Conservation (phyloP, 2,329 filamentous ascomycete genomes). For the Parastagonospora nodorum region DNA sequence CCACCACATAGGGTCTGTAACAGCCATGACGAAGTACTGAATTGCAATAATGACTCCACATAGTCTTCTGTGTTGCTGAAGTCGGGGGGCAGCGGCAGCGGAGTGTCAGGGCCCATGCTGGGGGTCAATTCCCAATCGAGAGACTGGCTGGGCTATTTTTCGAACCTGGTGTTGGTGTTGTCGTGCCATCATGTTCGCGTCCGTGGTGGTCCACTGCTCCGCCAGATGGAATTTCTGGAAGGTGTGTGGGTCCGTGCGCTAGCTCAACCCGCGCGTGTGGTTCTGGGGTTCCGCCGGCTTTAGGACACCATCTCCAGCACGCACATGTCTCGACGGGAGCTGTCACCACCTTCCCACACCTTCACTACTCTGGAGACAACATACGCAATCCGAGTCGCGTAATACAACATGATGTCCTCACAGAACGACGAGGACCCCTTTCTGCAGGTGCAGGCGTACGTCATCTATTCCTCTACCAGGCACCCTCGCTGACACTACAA, state of each 20-base stretch:
- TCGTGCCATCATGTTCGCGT: constrained; percentile 12
- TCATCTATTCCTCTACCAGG: constrained; percentile 6
- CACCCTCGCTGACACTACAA: constrained; percentile 26
- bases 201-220: constrained; percentile 15
- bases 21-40: constrained; percentile 73
- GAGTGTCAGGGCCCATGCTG: constrained; percentile 54
- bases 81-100: constrained; percentile 71
- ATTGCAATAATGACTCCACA: constrained; percentile 75
- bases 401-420: constrained; percentile 43
- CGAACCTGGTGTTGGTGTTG: constrained; percentile 1
- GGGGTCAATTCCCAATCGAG: not conserved
- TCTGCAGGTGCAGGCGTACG: constrained; percentile 55
- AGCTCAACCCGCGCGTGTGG: constrained; percentile 4
- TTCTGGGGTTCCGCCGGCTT: constrained; percentile 9
- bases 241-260: constrained; percentile 14
- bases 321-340: not conserved
- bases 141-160: not conserved
- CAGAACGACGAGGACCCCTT: constrained; percentile 54
- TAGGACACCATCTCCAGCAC: constrained; percentile 10
- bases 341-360: not conserved
- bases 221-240: constrained; percentile 16
- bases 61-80: constrained; percentile 78
- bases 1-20: constrained; percentile 92
- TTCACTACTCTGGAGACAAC: not conserved
- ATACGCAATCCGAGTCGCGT: constrained; percentile 9